phyloP scores from a whole-genome alignment of 2,329 filamentous ascomycete species.

The Penicillium oxalicum region DNA sequence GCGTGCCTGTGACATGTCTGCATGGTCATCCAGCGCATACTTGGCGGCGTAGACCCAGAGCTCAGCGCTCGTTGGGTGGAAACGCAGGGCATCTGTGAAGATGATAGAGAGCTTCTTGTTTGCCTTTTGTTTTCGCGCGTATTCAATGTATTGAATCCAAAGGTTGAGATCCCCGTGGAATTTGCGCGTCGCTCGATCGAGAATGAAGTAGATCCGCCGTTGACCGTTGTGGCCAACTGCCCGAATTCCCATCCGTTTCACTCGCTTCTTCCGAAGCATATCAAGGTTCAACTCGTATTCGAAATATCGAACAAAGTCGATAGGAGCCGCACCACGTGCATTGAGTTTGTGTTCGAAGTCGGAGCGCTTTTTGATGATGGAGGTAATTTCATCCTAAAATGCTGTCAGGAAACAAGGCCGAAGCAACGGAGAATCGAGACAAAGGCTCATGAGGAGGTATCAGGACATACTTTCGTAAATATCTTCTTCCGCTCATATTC shows the following conservation, averaged over 20 bases:
- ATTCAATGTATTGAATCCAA: slow-evolving; percentile 88
- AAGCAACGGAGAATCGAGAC: slow-evolving; percentile 8
- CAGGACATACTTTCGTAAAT: slow-evolving; percentile 64
- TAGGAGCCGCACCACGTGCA: slow-evolving; percentile 66
- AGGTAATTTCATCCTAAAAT: slow-evolving; percentile 74
- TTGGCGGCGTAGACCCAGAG: slow-evolving; percentile 83
- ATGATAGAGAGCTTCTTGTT: slow-evolving; percentile 56
- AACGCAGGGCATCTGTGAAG: slow-evolving; percentile 63
- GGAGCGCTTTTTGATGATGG: slow-evolving; percentile 82
- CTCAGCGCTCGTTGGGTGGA: slow-evolving; percentile 77
- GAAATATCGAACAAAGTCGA: slow-evolving; percentile 80
- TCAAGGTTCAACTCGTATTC: slow-evolving; percentile 65
- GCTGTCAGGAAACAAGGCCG: not conserved
- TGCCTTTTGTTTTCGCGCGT: slow-evolving; percentile 62
- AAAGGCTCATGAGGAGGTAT: not conserved
- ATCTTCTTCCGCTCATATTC: slow-evolving; percentile 90
- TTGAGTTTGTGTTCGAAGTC: slow-evolving; percentile 90
- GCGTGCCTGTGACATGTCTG: slow-evolving; percentile 80
- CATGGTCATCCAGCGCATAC: slow-evolving; percentile 67
- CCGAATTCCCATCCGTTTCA: slow-evolving; percentile 72
- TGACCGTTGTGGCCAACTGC: slow-evolving; percentile 66
- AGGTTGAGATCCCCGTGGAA: slow-evolving; percentile 75
- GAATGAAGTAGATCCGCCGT: slow-evolving; percentile 78
- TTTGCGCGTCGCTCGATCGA: slow-evolving; percentile 77
- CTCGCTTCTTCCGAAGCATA: slow-evolving; percentile 71